These are phyloP conservation scores for Notholithocarpus densiflorus DNA, from an alignment of 306 rosid species.

Conservation along the genomic window DNA sequence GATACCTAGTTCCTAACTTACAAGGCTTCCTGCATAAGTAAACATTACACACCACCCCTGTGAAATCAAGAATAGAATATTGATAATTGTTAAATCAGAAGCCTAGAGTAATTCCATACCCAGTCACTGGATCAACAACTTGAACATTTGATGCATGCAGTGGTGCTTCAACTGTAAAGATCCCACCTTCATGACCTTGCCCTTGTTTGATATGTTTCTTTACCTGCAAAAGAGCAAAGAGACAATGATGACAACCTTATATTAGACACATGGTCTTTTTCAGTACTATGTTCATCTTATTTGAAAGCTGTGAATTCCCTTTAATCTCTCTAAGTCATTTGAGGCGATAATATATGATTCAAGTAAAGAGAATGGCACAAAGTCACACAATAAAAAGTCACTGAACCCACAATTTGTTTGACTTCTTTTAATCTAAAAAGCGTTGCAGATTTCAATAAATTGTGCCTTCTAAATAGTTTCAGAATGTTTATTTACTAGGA, in stretches of 20 bases:
- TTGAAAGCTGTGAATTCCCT: not conserved
- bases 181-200: slow-evolving; percentile 96
- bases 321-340: not conserved
- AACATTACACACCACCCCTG: not conserved
- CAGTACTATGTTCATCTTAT: not conserved
- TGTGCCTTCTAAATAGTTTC: not conserved
- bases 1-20: slow-evolving; percentile 77
- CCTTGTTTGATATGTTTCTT: slow-evolving; percentile 97
- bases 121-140: slow-evolving; percentile 78
- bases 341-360: not conserved
- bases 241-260: not conserved
- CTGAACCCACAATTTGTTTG: not conserved
- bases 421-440: not conserved
- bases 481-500: not conserved
- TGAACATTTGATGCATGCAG: slow-evolving; percentile 88
- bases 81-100: not conserved
- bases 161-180: slow-evolving; percentile 91
- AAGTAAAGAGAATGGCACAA: not conserved
- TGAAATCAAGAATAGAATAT: not conserved
- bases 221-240: slow-evolving; percentile 39
- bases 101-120: slow-evolving; percentile 35
- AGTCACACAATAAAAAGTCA: not conserved
- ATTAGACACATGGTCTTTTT: not conserved
- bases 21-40: slow-evolving; percentile 68
- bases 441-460: not conserved